A percentile compares a stretch with the other conserved stretches of the same genome.
Evolutionary conservation across 495 filamentous ascomycete species (phyloP).

Genomic region (Daldinia vernicosa): DNA sequence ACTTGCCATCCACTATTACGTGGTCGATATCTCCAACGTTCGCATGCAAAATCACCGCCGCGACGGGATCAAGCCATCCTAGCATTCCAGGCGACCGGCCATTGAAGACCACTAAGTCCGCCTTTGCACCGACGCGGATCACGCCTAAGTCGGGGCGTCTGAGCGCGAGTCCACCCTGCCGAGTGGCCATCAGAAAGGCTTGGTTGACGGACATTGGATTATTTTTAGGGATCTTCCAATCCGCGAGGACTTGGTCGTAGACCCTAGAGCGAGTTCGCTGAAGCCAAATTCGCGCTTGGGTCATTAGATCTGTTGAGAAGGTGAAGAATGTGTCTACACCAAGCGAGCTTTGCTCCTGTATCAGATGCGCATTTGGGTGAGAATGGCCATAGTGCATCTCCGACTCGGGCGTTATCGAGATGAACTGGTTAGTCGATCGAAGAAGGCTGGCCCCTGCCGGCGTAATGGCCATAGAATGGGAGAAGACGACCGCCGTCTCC

Average conservation of each 20-base stretch:
- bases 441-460: slow-evolving; percentile 42
- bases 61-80: slow-evolving; percentile 60
- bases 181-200: slow-evolving; percentile 60
- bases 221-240: slow-evolving; percentile 50
- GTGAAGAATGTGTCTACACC: slow-evolving; percentile 51
- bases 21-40: slow-evolving; percentile 58
- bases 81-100: slow-evolving; percentile 56
- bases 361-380: slow-evolving; percentile 43
- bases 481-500: slow-evolving; percentile 54
- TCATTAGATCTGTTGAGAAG: slow-evolving; percentile 48
- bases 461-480: slow-evolving; percentile 50
- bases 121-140: slow-evolving; percentile 55
- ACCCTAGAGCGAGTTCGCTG: slow-evolving; percentile 46
- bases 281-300: slow-evolving; percentile 53
- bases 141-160: slow-evolving; percentile 56
- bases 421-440: slow-evolving; percentile 47
- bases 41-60: slow-evolving; percentile 61
- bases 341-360: slow-evolving; percentile 49
- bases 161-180: slow-evolving; percentile 57
- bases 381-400: slow-evolving; percentile 52
- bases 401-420: slow-evolving; percentile 54
- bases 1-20: slow-evolving; percentile 59
- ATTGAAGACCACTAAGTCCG: slow-evolving; percentile 62
- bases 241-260: slow-evolving; percentile 48
- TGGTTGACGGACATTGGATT: slow-evolving; percentile 59